These are phyloP conservation scores for Grosmannia penicillata DNA, from an alignment of 2,329 filamentous ascomycete species.

Conservation along the genomic window DNA sequence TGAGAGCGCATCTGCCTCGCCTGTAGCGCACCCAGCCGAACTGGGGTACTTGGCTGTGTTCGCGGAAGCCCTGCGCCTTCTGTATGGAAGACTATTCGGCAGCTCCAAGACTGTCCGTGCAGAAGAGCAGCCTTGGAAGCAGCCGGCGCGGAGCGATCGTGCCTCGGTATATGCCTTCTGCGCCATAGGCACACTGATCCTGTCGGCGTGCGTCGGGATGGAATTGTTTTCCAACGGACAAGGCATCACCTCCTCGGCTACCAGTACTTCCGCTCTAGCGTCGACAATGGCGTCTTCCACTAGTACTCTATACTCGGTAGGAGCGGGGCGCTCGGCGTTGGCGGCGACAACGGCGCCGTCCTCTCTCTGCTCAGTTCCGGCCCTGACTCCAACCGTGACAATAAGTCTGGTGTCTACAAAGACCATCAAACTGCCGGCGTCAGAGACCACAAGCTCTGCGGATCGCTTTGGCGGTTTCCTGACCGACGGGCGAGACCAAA, in stretches of 20 bases:
- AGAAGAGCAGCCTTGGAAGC: no score
- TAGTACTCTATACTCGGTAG: no score
- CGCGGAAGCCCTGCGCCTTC: no score
- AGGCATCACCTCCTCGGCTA: no score
- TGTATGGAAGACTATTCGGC: no score
- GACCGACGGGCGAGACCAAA: slow-evolving; percentile 18
- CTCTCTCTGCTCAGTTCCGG: slow-evolving; percentile 4
- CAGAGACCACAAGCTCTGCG: slow-evolving; percentile 12
- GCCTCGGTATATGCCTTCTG: no score
- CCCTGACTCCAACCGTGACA: slow-evolving; percentile 13
- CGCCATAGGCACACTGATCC: no score
- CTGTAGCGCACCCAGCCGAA: background rate
- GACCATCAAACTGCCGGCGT: slow-evolving; percentile 15
- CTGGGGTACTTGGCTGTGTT: background rate
- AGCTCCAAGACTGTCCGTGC: no score
- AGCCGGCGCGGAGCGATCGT: no score
- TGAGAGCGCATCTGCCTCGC: background rate
- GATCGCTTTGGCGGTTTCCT: slow-evolving; percentile 24
- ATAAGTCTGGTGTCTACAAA: slow-evolving; percentile 23
- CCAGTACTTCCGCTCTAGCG: no score
- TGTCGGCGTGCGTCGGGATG: background rate
- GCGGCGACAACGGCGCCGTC: slow-evolving; percentile 1
- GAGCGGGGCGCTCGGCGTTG: no score
- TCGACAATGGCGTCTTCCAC: background rate
- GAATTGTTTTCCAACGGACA: no score